These are phyloP conservation scores for Blastobotrys niveus DNA, from an alignment of 1,139 yeast genomes.

Conservation along the genomic window DNA sequence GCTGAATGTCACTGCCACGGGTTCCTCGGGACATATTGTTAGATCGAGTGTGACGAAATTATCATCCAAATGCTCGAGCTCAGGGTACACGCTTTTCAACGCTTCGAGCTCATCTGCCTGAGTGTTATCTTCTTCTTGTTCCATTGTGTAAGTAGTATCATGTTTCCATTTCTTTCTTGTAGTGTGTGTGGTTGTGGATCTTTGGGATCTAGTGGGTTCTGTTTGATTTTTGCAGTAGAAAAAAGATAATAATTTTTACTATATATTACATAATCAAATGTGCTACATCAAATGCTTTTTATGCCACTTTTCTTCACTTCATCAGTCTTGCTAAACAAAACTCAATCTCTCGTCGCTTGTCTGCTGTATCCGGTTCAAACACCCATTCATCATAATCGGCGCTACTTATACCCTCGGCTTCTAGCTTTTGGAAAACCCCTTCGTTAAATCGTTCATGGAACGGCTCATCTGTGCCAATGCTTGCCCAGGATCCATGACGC, in stretches of 20 bases:
- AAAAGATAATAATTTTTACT: too few relatives aligned
- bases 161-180: too few relatives aligned
- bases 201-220: too few relatives aligned
- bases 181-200: too few relatives aligned
- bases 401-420: slow-evolving; percentile 2
- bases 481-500: too few relatives aligned
- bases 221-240: too few relatives aligned
- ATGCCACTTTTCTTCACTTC: too few relatives aligned
- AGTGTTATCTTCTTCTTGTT: too few relatives aligned
- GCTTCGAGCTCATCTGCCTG: slow-evolving; percentile 43
- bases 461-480: neutral
- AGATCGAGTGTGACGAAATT: slow-evolving; percentile 8
- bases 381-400: slow-evolving; percentile 9
- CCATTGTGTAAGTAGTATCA: too few relatives aligned
- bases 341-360: slow-evolving; percentile 4
- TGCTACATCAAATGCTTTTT: too few relatives aligned
- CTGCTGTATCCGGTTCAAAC: slow-evolving; percentile 7
- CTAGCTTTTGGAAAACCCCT: slow-evolving; percentile 7
- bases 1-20: slow-evolving; percentile 18
- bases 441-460: slow-evolving; percentile 8
- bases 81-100: slow-evolving; percentile 48
- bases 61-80: slow-evolving; percentile 29
- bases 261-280: too few relatives aligned
- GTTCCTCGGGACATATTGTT: slow-evolving; percentile 20
- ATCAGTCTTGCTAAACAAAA: neutral